Percentiles rank a stretch among this genome's conserved stretches.
These are phyloP conservation scores for Halenospora varia DNA, from an alignment of 495 filamentous ascomycete species.

Conservation along the genomic window DNA sequence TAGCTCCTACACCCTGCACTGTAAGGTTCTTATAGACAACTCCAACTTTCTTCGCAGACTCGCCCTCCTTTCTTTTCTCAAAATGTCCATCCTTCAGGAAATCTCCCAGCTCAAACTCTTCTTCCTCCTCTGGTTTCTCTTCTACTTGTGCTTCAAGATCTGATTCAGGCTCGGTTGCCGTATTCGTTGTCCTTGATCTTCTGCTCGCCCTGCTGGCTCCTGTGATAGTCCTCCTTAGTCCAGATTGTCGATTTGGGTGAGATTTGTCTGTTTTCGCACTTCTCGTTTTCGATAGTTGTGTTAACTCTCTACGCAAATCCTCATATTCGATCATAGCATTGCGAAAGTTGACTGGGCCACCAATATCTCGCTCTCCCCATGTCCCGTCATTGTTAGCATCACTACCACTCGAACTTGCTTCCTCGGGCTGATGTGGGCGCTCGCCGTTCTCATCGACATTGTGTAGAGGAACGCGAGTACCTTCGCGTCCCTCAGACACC, in stretches of 20 bases:
- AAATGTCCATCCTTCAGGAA: constrained; percentile 80
- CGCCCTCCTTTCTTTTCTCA: constrained; percentile 67
- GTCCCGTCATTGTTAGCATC: constrained; percentile 45
- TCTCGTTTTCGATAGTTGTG: constrained; percentile 51
- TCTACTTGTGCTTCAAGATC: constrained; percentile 27
- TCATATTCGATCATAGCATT: constrained; percentile 70
- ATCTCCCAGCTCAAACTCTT: constrained; percentile 64
- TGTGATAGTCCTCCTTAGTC: constrained; percentile 17
- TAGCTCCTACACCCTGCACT: constrained; percentile 67
- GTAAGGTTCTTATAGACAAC: constrained; percentile 78
- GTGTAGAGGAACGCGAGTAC: constrained; percentile 18
- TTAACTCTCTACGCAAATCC: constrained; percentile 61
- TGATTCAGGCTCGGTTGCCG: constrained; percentile 3
- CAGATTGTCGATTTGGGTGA: not conserved
- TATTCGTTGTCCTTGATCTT: constrained; percentile 1
- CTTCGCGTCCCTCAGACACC: constrained; percentile 11
- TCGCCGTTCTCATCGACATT: constrained; percentile 11
- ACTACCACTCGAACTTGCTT: not conserved
- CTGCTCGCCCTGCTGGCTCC: constrained; percentile 17
- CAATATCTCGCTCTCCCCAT: constrained; percentile 71
- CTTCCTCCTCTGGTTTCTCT: constrained; percentile 37
- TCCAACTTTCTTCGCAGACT: constrained; percentile 60
- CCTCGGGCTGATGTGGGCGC: constrained; percentile 2
- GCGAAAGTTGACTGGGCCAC: constrained; percentile 56
- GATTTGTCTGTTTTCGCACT: constrained; percentile 35